These are phyloP conservation scores for Pestalotiopsis sp. DNA, from an alignment of 2,329 filamentous ascomycete genomes.

Conservation along the genomic window DNA sequence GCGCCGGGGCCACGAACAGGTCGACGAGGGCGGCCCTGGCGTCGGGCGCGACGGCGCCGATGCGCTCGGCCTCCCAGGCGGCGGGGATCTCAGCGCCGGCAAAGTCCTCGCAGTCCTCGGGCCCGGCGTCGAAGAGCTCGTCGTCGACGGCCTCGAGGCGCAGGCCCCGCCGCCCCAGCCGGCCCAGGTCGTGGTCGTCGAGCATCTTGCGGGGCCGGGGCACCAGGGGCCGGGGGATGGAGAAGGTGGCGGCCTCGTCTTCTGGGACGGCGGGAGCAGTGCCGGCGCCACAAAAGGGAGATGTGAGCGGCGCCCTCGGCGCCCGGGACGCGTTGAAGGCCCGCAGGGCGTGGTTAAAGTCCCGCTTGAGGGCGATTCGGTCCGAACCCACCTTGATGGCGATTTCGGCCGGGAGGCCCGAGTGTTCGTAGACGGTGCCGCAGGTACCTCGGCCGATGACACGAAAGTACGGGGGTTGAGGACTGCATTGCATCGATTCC, in stretches of 20 bases:
- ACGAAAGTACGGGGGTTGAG: background rate
- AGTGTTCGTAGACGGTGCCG: slow-evolving; percentile 4
- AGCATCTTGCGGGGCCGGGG: background rate
- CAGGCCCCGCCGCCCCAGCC: background rate
- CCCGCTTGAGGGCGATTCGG: background rate
- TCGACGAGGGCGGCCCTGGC: background rate
- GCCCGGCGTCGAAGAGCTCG: background rate
- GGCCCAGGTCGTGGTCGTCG: background rate
- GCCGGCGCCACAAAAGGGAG: background rate
- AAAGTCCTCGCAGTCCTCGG: background rate
- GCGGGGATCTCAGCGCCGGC: background rate
- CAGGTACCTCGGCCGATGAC: slow-evolving; percentile 2
- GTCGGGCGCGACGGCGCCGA: background rate
- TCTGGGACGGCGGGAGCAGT: background rate
- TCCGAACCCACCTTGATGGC: slow-evolving; percentile 7
- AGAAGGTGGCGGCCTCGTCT: background rate
- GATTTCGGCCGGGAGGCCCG: background rate
- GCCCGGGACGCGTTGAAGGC: background rate
- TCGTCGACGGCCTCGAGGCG: background rate
- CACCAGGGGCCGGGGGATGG: background rate
- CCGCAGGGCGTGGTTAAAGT: background rate
- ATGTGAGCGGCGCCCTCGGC: background rate
- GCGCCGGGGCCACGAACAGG: background rate
- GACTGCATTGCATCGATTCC: background rate
- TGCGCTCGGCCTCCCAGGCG: background rate